Percentiles rank a stretch among this genome's conserved stretches.
Evolutionary conservation across 2,329 filamentous ascomycete species (phyloP).

Genomic region (Aaosphaeria arxii): DNA sequence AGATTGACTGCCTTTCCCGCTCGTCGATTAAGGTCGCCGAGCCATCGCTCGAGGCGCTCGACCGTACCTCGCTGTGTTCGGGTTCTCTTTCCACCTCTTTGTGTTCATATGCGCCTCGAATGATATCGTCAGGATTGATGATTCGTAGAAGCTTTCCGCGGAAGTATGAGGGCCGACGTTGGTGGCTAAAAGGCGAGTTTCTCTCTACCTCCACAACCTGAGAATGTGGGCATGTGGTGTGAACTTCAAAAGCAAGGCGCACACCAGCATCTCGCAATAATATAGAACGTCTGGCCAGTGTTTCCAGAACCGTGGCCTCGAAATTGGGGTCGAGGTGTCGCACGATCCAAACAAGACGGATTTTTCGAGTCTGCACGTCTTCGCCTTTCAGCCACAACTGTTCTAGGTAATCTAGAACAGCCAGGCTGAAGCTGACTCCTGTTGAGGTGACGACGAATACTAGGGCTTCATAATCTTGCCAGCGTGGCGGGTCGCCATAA

Average conservation of each 20-base stretch:
- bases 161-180: constrained; percentile 9
- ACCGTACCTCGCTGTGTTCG: constrained; percentile 7
- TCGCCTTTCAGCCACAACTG: constrained; percentile 12
- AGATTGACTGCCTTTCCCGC: not conserved
- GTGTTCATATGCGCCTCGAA: constrained; percentile 5
- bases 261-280: constrained; percentile 16
- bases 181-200: constrained; percentile 22
- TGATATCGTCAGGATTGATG: constrained; percentile 14
- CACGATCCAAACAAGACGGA: constrained; percentile 20
- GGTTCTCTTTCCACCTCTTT: constrained; percentile 3
- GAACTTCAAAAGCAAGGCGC: constrained; percentile 12
- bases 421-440: constrained; percentile 22
- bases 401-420: constrained; percentile 23
- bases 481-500: constrained; percentile 19
- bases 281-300: constrained; percentile 10
- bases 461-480: constrained; percentile 20
- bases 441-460: constrained; percentile 21
- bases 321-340: constrained; percentile 25
- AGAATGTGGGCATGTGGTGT: constrained; percentile 16
- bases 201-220: not conserved
- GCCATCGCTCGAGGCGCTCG: constrained; percentile 14
- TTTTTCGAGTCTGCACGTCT: constrained; percentile 2
- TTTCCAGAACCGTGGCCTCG: constrained; percentile 14
- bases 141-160: constrained; percentile 12
- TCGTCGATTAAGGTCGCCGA: constrained; percentile 18